Evolutionary conservation across 768 basidiomycete species (phyloP).

Genomic region (Auricularia sp.): DNA sequence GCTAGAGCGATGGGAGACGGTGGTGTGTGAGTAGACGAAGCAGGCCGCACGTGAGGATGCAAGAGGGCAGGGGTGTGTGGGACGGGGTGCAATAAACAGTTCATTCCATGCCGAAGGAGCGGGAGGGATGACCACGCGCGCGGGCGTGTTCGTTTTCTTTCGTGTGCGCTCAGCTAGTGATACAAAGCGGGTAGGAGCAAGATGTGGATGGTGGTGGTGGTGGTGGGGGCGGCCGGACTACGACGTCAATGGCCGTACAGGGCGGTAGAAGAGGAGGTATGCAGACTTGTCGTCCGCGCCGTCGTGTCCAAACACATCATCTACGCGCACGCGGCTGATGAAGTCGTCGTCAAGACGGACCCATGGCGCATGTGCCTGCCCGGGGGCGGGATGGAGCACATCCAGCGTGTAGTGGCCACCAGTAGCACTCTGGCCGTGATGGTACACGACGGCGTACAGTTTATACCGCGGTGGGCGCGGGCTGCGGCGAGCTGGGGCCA

Average conservation of each 20-base stretch:
- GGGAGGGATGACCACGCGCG: too few species aligned
- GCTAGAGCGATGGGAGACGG: too few species aligned
- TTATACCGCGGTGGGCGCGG: constrained; percentile 47
- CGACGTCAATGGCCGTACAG: background rate
- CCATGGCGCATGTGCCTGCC: constrained; percentile 60
- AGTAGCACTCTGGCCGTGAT: constrained; percentile 82
- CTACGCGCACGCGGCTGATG: constrained; percentile 59
- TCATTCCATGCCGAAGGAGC: too few species aligned
- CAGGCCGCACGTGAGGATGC: too few species aligned
- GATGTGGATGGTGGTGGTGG: too few species aligned
- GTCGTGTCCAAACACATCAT: constrained; percentile 57
- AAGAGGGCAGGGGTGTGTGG: too few species aligned
- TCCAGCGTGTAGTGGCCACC: constrained; percentile 96
- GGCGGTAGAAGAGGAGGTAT: constrained; percentile 79
- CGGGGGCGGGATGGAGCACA: constrained; percentile 59
- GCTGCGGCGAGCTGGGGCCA: constrained; percentile 42
- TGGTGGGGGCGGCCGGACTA: background rate
- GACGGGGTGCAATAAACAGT: too few species aligned
- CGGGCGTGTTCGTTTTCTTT: too few species aligned
- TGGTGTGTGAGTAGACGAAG: too few species aligned
- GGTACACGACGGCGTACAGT: constrained; percentile 80
- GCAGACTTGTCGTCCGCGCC: constrained; percentile 61
- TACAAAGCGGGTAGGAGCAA: too few species aligned
- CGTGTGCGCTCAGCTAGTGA: too few species aligned
- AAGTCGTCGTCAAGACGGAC: constrained; percentile 90